These are phyloP conservation scores for Neonectria ditissima DNA, from an alignment of 2,329 filamentous ascomycete genomes.

Conservation along the genomic window DNA sequence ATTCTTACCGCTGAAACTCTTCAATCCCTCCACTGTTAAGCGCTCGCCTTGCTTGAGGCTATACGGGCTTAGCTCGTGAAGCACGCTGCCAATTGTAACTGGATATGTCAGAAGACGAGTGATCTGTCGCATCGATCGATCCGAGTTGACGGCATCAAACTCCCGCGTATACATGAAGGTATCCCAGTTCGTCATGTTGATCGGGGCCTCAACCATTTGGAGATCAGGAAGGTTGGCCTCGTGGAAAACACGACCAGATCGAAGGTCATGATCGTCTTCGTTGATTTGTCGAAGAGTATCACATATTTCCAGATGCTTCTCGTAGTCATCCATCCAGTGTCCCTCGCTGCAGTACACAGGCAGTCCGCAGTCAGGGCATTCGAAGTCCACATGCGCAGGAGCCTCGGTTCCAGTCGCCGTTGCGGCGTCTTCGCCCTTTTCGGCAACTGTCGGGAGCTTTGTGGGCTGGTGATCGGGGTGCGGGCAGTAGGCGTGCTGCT, in stretches of 20 bases:
- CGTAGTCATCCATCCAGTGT: conserved; percentile 97
- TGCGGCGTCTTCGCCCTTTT: conserved; percentile 73
- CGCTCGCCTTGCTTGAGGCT: conserved; percentile 79
- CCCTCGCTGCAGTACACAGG: conserved; percentile 94
- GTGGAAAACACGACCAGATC: conserved; percentile 89
- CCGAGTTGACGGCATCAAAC: conserved; percentile 90
- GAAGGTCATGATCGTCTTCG: conserved; percentile 95
- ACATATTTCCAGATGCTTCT: conserved; percentile 91
- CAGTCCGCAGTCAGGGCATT: conserved; percentile 95
- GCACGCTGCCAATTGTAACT: conserved; percentile 86
- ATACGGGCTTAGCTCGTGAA: conserved; percentile 96
- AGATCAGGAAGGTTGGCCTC: conserved; percentile 92
- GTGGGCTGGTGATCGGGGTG: conserved; percentile 88
- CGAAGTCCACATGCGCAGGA: conserved; percentile 88
- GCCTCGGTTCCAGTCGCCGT: conserved; percentile 66
- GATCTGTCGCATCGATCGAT: conserved; percentile 90
- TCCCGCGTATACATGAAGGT: conserved; percentile 94
- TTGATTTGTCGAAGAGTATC: conserved; percentile 93
- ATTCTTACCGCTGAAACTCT: conserved; percentile 87
- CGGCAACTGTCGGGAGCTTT: conserved; percentile 72
- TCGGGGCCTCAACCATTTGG: conserved; percentile 90
- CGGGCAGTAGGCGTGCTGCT: conserved; percentile 92
- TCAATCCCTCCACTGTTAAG: conserved; percentile 87
- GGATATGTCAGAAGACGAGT: conserved; percentile 95
- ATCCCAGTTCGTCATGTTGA: conserved; percentile 99